Conservation (phyloP, 2,329 filamentous ascomycete species). For the Herpotrichia juniperi region DNA sequence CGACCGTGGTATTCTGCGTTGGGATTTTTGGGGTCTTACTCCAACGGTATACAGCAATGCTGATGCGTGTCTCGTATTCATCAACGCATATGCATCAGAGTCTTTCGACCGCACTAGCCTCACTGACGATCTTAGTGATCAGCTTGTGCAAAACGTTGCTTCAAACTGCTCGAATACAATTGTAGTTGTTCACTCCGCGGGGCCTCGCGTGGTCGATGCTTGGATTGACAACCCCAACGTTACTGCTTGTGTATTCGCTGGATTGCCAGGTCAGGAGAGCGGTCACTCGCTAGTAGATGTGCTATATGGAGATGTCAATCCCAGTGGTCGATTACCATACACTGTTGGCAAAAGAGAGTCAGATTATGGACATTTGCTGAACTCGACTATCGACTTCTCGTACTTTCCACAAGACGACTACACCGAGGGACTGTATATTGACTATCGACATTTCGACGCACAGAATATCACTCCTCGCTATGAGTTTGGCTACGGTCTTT, state of each 20-base stretch:
- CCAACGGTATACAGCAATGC: conserved; percentile 38
- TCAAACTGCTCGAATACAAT: conserved; percentile 65
- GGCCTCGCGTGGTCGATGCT: neutral
- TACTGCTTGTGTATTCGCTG: conserved; percentile 81
- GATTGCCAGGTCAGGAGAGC: conserved; percentile 79
- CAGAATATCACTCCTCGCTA: conserved; percentile 69
- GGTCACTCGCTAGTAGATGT: conserved; percentile 78
- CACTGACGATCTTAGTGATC: conserved; percentile 33
- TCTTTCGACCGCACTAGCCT: conserved; percentile 26
- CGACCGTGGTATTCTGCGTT: conserved; percentile 39
- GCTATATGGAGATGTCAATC: conserved; percentile 78
- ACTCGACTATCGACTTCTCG: conserved; percentile 48
- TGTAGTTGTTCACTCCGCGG: conserved; percentile 79
- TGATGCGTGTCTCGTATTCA: conserved; percentile 60
- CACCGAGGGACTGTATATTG: conserved; percentile 78
- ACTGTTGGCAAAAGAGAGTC: conserved; percentile 73
- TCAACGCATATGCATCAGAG: conserved; percentile 58
- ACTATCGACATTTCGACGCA: conserved; percentile 77
- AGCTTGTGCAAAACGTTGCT: conserved; percentile 32
- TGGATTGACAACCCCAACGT: conserved; percentile 60
- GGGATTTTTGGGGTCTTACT: conserved; percentile 42
- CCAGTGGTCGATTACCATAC: conserved; percentile 75
- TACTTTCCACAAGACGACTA: conserved; percentile 65
- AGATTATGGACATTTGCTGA: conserved; percentile 70
- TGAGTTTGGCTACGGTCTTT: conserved; percentile 79